phyloP scores from a whole-genome alignment of 108 stramenopile species.

The Nitzschia putrida region DNA sequence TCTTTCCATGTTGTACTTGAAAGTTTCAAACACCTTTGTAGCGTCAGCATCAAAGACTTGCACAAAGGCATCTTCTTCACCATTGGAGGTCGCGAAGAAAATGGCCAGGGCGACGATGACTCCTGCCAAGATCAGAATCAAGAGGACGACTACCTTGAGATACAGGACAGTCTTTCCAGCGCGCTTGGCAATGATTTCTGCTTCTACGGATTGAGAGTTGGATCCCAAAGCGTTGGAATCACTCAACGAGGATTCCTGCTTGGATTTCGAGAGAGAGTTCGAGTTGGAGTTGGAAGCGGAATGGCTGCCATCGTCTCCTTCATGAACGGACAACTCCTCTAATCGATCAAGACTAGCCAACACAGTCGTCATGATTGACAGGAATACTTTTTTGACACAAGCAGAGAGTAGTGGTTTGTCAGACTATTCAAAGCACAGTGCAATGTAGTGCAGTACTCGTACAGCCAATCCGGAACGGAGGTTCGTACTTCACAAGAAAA shows the following conservation, averaged over 20 bases:
- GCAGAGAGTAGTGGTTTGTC: too few species aligned
- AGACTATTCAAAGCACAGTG: too few species aligned
- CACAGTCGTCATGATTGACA: slow-evolving; percentile 5
- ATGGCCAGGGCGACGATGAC: slow-evolving; percentile 10
- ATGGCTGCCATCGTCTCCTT: slow-evolving; percentile 1
- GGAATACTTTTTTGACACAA: not conserved
- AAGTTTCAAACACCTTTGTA: slow-evolving; percentile 19
- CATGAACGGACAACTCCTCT: slow-evolving; percentile 6
- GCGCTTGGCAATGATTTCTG: slow-evolving; percentile 11
- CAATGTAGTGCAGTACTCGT: too few species aligned
- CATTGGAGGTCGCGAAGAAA: slow-evolving; percentile 13
- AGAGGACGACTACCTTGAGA: slow-evolving; percentile 11
- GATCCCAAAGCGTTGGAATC: not conserved
- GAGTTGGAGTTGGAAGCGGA: not conserved
- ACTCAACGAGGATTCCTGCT: not conserved
- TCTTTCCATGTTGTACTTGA: slow-evolving; percentile 17
- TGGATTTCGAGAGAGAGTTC: not conserved
- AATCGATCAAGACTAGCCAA: slow-evolving; percentile 19
- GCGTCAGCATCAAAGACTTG: slow-evolving; percentile 14
- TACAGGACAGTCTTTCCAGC: slow-evolving; percentile 6
- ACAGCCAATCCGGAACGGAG: too few species aligned
- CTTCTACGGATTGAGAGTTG: not conserved
- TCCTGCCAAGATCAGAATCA: slow-evolving; percentile 9
- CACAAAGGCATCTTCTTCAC: slow-evolving; percentile 11
- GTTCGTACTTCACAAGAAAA: too few species aligned